These are phyloP conservation scores for Clitopilus passeckerianus DNA, from an alignment of 768 basidiomycete species.

Conservation along the genomic window DNA sequence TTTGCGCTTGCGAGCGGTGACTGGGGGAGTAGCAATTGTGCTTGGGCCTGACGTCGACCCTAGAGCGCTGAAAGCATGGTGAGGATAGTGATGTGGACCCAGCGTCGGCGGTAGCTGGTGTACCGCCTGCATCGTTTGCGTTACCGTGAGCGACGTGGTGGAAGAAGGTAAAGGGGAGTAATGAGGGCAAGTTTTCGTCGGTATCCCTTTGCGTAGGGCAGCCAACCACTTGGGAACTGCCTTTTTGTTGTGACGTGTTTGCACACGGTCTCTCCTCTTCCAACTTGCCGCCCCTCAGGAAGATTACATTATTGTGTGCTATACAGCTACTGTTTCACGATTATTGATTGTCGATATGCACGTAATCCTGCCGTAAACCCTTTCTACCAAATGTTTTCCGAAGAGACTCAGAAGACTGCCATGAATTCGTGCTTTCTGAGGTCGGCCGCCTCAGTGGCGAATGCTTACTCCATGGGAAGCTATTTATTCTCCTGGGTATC, in stretches of 20 bases:
- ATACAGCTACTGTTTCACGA: neutral
- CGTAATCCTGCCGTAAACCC: neutral
- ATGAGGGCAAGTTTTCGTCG: constrained; percentile 27
- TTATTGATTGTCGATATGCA: neutral
- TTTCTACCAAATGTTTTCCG: neutral
- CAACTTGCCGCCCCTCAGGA: neutral
- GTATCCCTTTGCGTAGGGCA: constrained; percentile 37
- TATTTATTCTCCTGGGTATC: neutral
- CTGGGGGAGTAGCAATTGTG: constrained; percentile 66
- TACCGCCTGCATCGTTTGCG: constrained; percentile 65
- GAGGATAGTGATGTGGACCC: constrained; percentile 64
- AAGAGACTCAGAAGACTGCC: neutral
- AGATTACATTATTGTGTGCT: constrained; percentile 1
- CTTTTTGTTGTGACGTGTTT: constrained; percentile 33
- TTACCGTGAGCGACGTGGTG: constrained; percentile 50
- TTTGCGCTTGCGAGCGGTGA: constrained; percentile 77
- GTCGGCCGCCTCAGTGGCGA: neutral
- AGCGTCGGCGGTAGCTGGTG: constrained; percentile 60
- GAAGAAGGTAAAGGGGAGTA: constrained; percentile 22
- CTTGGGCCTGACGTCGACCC: constrained; percentile 47
- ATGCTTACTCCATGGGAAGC: neutral
- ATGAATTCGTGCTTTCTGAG: neutral
- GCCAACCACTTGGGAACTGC: constrained; percentile 21
- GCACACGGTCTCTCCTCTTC: constrained; percentile 18
- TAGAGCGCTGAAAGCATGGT: constrained; percentile 47